phyloP scores from a whole-genome alignment of 2,329 filamentous ascomycete genomes.

The Epicoccum sorghinum region DNA sequence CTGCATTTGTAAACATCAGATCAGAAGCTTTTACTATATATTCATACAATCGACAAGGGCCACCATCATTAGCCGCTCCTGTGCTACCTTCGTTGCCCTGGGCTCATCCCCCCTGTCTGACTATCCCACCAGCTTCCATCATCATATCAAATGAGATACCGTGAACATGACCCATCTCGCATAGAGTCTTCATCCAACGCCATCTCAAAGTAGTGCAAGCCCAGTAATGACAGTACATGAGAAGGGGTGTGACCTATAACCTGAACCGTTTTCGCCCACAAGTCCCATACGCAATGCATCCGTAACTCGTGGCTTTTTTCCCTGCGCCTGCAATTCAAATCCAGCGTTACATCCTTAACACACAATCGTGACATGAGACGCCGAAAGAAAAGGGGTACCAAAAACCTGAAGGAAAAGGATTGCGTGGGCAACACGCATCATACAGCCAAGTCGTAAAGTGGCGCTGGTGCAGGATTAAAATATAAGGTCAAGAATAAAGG shows the following conservation, averaged over 20 bases:
- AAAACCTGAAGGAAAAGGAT: slow-evolving; percentile 19
- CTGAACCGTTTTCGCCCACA: slow-evolving; percentile 30
- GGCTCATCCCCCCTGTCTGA: slow-evolving; percentile 14
- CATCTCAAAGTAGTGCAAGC: background rate
- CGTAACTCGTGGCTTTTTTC: slow-evolving; percentile 22
- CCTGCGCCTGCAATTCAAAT: slow-evolving; percentile 21
- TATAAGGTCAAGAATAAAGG: slow-evolving; percentile 20
- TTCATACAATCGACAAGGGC: slow-evolving; percentile 46
- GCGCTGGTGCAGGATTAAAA: slow-evolving; percentile 36
- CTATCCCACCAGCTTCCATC: slow-evolving; percentile 4
- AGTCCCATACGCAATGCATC: slow-evolving; percentile 38
- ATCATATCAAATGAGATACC: slow-evolving; percentile 15
- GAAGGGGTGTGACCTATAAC: slow-evolving; percentile 30
- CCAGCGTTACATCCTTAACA: slow-evolving; percentile 24
- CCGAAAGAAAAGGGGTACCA: slow-evolving; percentile 7
- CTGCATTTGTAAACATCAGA: slow-evolving; percentile 28
- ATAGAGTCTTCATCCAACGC: slow-evolving; percentile 31
- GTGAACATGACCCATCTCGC: slow-evolving; percentile 37
- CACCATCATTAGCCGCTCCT: slow-evolving; percentile 35
- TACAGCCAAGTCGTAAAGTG: slow-evolving; percentile 30
- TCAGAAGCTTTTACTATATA: slow-evolving; percentile 42
- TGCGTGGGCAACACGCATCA: slow-evolving; percentile 32
- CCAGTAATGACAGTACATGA: slow-evolving; percentile 27
- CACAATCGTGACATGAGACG: slow-evolving; percentile 11
- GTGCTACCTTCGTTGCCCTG: slow-evolving; percentile 9